Conservation (phyloP, 169 alveolate genomes). For the Plasmodium ovale region DNA sequence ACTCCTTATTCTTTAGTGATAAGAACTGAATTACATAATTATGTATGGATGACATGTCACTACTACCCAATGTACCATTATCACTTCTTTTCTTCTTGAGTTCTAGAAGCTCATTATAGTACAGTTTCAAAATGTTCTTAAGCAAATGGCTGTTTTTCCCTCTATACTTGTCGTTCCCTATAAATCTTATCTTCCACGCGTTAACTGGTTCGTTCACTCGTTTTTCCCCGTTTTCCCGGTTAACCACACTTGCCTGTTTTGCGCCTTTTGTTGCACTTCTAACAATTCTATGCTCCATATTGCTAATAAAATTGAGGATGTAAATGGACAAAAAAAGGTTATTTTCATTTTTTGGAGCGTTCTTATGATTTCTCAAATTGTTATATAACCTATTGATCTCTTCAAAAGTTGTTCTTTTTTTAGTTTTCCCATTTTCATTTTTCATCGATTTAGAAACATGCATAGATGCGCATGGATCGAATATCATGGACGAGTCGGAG, state of each 20-base stretch:
- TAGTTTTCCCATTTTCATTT: conserved; percentile 8
- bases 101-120: conserved; percentile 43
- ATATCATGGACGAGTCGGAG: conserved; percentile 20
- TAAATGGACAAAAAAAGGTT: conserved; percentile 30
- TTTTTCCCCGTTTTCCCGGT: no score
- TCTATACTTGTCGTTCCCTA: conserved; percentile 39
- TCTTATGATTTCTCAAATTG: conserved; percentile 28
- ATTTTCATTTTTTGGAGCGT: conserved; percentile 23
- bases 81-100: conserved; percentile 23
- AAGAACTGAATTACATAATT: conserved; percentile 15
- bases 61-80: background rate
- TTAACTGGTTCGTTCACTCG: conserved; percentile 1
- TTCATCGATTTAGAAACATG: background rate
- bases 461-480: conserved; percentile 2
- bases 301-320: conserved; percentile 42
- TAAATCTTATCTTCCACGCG: conserved; percentile 66
- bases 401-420: conserved; percentile 43
- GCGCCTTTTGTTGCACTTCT: background rate
- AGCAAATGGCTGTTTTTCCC: conserved; percentile 60
- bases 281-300: conserved; percentile 39
- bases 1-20: conserved; percentile 27
- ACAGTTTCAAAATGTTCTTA: conserved; percentile 38
- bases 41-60: background rate
- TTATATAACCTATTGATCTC: conserved; percentile 40
- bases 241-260: background rate